These are phyloP conservation scores for Bipolaris cookei DNA, from an alignment of 2,329 filamentous ascomycete species.

Conservation along the genomic window DNA sequence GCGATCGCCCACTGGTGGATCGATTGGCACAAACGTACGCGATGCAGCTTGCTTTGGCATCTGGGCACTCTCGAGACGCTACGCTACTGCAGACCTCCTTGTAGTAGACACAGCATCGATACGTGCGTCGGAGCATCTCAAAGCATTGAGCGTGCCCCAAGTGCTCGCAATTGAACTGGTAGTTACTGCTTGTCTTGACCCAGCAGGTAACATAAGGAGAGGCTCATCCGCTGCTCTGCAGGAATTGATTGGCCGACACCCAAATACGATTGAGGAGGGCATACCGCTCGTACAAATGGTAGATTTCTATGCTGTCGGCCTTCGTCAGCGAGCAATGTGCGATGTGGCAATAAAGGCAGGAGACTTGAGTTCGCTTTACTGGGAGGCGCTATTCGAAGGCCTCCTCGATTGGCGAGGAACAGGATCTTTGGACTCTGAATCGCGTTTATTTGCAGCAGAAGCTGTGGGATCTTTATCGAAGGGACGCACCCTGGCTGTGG, in stretches of 20 bases:
- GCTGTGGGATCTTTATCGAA: slow-evolving; percentile 68
- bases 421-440: slow-evolving; percentile 76
- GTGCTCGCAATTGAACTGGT: slow-evolving; percentile 81
- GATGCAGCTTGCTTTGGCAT: slow-evolving; percentile 97
- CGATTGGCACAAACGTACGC: slow-evolving; percentile 85
- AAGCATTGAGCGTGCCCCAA: slow-evolving; percentile 65
- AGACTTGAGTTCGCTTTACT: slow-evolving; percentile 67
- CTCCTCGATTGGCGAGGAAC: slow-evolving; percentile 87
- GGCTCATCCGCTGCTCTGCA: slow-evolving; percentile 93
- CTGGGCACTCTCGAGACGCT: slow-evolving; percentile 89
- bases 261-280: slow-evolving; percentile 79
- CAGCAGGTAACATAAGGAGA: slow-evolving; percentile 89
- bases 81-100: slow-evolving; percentile 78
- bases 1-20: slow-evolving; percentile 80
- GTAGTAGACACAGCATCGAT: slow-evolving; percentile 59
- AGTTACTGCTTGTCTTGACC: slow-evolving; percentile 81
- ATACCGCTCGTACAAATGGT: slow-evolving; percentile 87
- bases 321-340: slow-evolving; percentile 80
- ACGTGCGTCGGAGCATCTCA: slow-evolving; percentile 53
- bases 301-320: slow-evolving; percentile 90
- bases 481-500: slow-evolving; percentile 46
- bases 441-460: slow-evolving; percentile 72
- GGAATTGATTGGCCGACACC: slow-evolving; percentile 91
- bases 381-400: slow-evolving; percentile 71
- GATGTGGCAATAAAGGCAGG: slow-evolving; percentile 76